These are phyloP conservation scores for Eimeria necatrix DNA, from an alignment of 169 alveolate genomes.

Conservation along the genomic window DNA sequence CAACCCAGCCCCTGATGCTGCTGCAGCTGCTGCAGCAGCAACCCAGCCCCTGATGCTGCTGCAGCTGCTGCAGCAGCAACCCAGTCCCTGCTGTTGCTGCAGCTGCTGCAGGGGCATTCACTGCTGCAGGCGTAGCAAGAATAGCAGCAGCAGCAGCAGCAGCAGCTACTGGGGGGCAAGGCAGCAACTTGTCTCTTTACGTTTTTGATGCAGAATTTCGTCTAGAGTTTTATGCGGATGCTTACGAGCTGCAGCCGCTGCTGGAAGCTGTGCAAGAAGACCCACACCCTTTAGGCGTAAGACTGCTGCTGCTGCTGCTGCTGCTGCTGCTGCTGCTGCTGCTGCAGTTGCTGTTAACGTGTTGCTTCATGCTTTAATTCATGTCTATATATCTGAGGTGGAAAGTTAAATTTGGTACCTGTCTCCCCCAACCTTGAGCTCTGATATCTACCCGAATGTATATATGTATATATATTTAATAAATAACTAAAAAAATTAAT, in stretches of 20 bases:
- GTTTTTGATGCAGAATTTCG: slow-evolving; percentile 74
- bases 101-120: neutral
- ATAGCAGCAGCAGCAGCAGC: neutral
- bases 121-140: neutral
- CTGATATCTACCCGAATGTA: too few species aligned
- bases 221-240: slow-evolving; percentile 80
- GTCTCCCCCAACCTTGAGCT: too few species aligned
- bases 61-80: neutral
- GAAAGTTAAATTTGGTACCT: too few species aligned
- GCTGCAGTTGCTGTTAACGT: neutral
- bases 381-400: neutral
- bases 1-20: neutral
- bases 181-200: neutral
- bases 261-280: slow-evolving; percentile 32
- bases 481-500: too few species aligned
- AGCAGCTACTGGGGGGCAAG: neutral
- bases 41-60: neutral
- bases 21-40: neutral
- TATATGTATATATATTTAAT: too few species aligned
- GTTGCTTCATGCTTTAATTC: neutral
- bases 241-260: slow-evolving; percentile 72
- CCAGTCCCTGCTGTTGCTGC: neutral
- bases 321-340: neutral
- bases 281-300: slow-evolving; percentile 72
- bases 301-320: neutral